Base-by-base conservation (phyloP, 129 eudicot genomes). In the Tanacetum coccineum region DNA sequence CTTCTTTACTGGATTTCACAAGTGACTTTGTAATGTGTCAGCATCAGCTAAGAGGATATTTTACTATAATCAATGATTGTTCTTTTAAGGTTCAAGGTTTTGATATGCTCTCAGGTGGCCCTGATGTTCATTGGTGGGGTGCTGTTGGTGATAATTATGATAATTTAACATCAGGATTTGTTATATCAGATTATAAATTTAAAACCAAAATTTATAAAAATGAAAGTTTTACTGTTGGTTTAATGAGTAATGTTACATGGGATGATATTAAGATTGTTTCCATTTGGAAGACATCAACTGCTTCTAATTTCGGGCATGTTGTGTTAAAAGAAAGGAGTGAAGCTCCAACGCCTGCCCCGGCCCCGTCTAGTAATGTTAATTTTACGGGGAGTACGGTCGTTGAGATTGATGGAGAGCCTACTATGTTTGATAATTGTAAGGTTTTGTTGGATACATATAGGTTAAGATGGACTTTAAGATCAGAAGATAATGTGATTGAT, bases 71-170 rank as follows among this genome's bases (percentile, higher is more conserved):
- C 18, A 80, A 93, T 46, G 88, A 86, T 62, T 93, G 98, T 66
- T 84, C 96, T 3, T 93, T 93, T 82, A 80, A 78, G 77, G 96
- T 93, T 61, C 67, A 78, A 20, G 64, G 75, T 17, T 93, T 93
- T 55, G 95, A 93, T 78, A 88, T 93, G 98, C 82, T 93, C 9
- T 17, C 67, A 0, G 98, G 98, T 44, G 77, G 89, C 6, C 77
- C 84, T 65, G 87, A 93, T 76, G 96, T 93, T 56, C 83, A 73
- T 74, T 93, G 98, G 96, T 86, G 96, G 98, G 98, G 98, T 21
- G 85, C 98, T 2, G 28, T 14, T 4, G 91, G 96, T 14, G 82
- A 78, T 51, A 70, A 68, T 72, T 82, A 84, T 54, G 56, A 65
- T 3, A 93, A 88, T 77, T 66, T 93, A 70, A 93, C 98, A 30